Percentiles rank a stretch among this genome's conserved stretches.
Evolutionary conservation across 1,284 basidiomycete species (phyloP).

Genomic region (Somion occarium): DNA sequence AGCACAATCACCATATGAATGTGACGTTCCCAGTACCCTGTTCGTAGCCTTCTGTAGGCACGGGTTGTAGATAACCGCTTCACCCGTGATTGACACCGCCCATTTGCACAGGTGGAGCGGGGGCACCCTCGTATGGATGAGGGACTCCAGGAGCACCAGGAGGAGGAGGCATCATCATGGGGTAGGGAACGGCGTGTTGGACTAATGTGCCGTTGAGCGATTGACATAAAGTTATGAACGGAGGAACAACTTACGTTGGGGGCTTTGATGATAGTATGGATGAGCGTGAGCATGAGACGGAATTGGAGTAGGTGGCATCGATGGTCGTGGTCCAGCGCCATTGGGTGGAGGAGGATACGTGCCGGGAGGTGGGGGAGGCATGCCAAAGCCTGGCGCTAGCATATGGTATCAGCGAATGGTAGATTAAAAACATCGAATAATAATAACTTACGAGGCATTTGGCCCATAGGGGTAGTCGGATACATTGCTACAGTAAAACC

Average conservation of each 20-base stretch:
- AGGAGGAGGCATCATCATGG: conserved; percentile 80
- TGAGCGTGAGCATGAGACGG: conserved; percentile 79
- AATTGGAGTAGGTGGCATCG: conserved; percentile 83
- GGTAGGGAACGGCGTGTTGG: conserved; percentile 77
- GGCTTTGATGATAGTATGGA: conserved; percentile 81
- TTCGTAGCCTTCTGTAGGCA: too few relatives aligned
- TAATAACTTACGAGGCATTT: conserved; percentile 70
- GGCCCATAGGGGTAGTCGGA: conserved; percentile 67
- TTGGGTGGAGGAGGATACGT: conserved; percentile 71
- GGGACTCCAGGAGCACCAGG: conserved; percentile 43
- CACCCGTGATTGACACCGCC: conserved; percentile 57
- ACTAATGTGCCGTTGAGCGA: conserved; percentile 38
- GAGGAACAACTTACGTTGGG: conserved; percentile 61
- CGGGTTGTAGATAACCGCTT: conserved; percentile 17
- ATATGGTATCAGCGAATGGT: background rate
- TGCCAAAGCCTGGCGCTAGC: conserved; percentile 58
- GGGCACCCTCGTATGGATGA: conserved; percentile 67
- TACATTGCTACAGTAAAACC: conserved; percentile 61
- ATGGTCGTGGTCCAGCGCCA: conserved; percentile 67
- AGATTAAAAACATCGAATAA: background rate
- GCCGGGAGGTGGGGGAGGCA: conserved; percentile 59
- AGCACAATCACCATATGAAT: too few relatives aligned
- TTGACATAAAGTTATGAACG: conserved; percentile 15
- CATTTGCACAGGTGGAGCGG: conserved; percentile 69
- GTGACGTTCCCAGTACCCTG: too few relatives aligned